Conservation (phyloP, 2,329 filamentous ascomycete species). For the Didymellaceae sp. region DNA sequence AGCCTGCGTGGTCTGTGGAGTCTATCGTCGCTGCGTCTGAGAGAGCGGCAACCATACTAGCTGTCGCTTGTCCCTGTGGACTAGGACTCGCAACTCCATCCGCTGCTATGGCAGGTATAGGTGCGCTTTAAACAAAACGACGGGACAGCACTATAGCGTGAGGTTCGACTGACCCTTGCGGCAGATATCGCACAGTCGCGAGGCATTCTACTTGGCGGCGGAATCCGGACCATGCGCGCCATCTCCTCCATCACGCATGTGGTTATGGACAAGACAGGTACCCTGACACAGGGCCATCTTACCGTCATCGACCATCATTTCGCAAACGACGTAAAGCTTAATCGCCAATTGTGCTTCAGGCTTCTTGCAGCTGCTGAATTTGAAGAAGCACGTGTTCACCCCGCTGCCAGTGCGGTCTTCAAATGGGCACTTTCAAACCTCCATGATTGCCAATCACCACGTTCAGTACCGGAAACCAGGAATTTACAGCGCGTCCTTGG, state of each 20-base stretch:
- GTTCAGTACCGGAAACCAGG: not conserved
- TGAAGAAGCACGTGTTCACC: constrained; percentile 14
- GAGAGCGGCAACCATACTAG: constrained; percentile 17
- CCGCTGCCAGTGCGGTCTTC: constrained; percentile 15
- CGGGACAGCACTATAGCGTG: too few relatives aligned
- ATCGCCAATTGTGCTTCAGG: constrained; percentile 3
- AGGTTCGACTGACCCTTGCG: not conserved
- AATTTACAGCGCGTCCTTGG: constrained; percentile 1
- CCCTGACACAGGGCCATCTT: constrained; percentile 18
- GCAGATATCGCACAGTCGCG: constrained; percentile 17
- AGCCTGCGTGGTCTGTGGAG: not conserved
- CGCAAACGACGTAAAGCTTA: not conserved
- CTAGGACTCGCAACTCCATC: constrained; percentile 22
- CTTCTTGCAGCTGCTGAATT: constrained; percentile 13
- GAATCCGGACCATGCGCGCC: constrained; percentile 17
- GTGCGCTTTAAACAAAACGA: not conserved
- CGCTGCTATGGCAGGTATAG: constrained; percentile 23
- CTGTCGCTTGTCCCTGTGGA: constrained; percentile 24
- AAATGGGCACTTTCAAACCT: constrained; percentile 10
- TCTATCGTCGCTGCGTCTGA: constrained; percentile 4
- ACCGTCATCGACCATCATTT: constrained; percentile 9
- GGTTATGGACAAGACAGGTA: constrained; percentile 28
- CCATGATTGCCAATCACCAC: not conserved
- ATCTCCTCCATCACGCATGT: constrained; percentile 14
- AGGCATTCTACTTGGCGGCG: constrained; percentile 20